Evolutionary conservation across 345 rosid genomes (phyloP), one percentile per base, ranked within the genome.

Genomic region (Toxicodendron radicans): DNA sequence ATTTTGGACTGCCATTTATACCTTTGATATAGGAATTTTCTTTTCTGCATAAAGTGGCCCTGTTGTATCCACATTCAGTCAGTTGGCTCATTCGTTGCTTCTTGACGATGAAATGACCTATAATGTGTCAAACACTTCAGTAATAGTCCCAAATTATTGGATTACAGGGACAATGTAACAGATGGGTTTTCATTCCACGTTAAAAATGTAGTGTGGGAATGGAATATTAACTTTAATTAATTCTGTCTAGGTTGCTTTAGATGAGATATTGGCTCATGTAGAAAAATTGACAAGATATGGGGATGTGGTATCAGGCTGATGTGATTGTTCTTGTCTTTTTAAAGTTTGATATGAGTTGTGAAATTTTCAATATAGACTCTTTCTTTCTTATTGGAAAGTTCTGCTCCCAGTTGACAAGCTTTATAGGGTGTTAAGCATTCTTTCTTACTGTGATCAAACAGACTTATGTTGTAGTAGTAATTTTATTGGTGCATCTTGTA

Each of bases 391-490:
- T 24, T 17, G 24, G 10, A 35, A 62, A 35, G 48, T 18, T 9
- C 18, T 66, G 8, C 70, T 49, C 33, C 35, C 1, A 32, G 7
- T 4, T n/a, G 6, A 45, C 51, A 18, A 43, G 48, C 58, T 72
- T 66, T 66, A 58, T 41, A 58, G 45, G 54, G n/a, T 77, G 49
- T 51, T 18, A 45, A 45, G 24, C 58, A 10, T 20, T 58, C 62
- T 27, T 23, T 27, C 3, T 58, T 20, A 21, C 16, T 10, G 23
- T 58, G 43, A 38, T 38, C 43, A 38, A 38, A 38, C 16, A 10
- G 10, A 13, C 54, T 51, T 51, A 11, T 16, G 54, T 51, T 51
- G 54, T n/a, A 51, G 20, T 51, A 13, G 54, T 51, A 51, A 51
- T 51, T 13, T 51, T 13, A 16, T 13, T 17, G n/a, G 54, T 51